Percentiles rank a stretch among this genome's conserved stretches.
phyloP scores from a whole-genome alignment of 2,329 filamentous ascomycete genomes.

The Ceratocystis variospora region DNA sequence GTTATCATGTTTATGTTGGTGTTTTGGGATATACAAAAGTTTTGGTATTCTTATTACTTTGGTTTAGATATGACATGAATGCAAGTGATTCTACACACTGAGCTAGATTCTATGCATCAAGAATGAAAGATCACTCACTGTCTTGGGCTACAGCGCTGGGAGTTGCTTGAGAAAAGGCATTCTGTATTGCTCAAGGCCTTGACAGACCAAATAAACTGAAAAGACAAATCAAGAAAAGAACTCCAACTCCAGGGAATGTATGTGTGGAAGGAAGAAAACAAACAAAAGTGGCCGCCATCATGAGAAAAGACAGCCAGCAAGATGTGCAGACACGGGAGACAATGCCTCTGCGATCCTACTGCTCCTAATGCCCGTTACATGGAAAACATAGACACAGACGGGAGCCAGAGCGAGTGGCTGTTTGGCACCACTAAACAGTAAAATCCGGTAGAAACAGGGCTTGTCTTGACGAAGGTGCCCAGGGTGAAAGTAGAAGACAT shows the following conservation, averaged over 20 bases:
- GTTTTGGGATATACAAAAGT: constrained; percentile 18
- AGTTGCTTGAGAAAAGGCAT: background rate
- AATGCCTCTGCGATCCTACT: background rate
- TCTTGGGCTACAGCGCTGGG: too few relatives aligned
- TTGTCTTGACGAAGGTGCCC: background rate
- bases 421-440: background rate
- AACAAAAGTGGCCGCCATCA: constrained; percentile 7
- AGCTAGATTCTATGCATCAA: background rate
- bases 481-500: background rate
- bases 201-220: constrained; percentile 18
- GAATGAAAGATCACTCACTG: background rate
- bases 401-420: background rate
- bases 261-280: constrained; percentile 8
- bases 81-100: background rate
- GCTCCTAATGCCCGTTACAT: background rate
- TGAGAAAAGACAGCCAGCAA: constrained; percentile 1
- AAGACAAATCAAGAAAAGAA: constrained; percentile 15
- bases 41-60: background rate
- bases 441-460: background rate
- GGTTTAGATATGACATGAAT: constrained; percentile 1
- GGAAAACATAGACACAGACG: background rate
- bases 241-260: constrained; percentile 19
- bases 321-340: background rate
- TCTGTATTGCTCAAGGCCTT: constrained; percentile 18
- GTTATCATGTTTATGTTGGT: constrained; percentile 7